Evolutionary conservation across 1,284 basidiomycete genomes (phyloP).

Genomic region (Bondarzewia mesenterica): DNA sequence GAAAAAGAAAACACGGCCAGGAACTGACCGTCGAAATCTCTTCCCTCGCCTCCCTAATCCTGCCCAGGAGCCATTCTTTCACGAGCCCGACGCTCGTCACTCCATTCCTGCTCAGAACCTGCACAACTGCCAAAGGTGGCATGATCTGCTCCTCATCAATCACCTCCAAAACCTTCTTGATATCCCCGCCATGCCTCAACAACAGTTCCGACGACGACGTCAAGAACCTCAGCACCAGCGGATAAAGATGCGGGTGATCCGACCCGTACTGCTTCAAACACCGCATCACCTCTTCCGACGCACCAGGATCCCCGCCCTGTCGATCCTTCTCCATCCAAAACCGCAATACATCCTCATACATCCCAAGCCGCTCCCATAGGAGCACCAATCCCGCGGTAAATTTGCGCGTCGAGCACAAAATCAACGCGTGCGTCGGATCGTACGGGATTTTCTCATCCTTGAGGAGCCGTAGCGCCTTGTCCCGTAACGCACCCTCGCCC

Average conservation of each 20-base stretch:
- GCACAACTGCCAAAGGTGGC: slow-evolving; percentile 83
- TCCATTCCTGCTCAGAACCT: slow-evolving; percentile 79
- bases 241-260: slow-evolving; percentile 71
- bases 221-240: slow-evolving; percentile 84
- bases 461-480: slow-evolving; percentile 69
- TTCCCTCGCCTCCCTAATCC: slow-evolving; percentile 66
- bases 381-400: slow-evolving; percentile 84
- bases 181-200: slow-evolving; percentile 60
- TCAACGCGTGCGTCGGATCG: slow-evolving; percentile 86
- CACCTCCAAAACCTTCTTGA: slow-evolving; percentile 63
- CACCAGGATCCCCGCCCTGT: slow-evolving; percentile 29
- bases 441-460: slow-evolving; percentile 65
- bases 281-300: slow-evolving; percentile 63
- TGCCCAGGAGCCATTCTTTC: slow-evolving; percentile 79
- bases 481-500: slow-evolving; percentile 21
- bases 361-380: slow-evolving; percentile 89
- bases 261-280: slow-evolving; percentile 72
- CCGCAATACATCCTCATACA: slow-evolving; percentile 93
- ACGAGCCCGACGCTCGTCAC: slow-evolving; percentile 88
- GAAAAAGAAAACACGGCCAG: background rate
- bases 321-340: slow-evolving; percentile 80
- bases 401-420: slow-evolving; percentile 79
- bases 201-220: slow-evolving; percentile 72
- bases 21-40: slow-evolving; percentile 72
- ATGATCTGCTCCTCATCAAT: slow-evolving; percentile 80